Base-by-base conservation (phyloP, 495 filamentous ascomycete genomes). In the Aspergillus leporis region DNA sequence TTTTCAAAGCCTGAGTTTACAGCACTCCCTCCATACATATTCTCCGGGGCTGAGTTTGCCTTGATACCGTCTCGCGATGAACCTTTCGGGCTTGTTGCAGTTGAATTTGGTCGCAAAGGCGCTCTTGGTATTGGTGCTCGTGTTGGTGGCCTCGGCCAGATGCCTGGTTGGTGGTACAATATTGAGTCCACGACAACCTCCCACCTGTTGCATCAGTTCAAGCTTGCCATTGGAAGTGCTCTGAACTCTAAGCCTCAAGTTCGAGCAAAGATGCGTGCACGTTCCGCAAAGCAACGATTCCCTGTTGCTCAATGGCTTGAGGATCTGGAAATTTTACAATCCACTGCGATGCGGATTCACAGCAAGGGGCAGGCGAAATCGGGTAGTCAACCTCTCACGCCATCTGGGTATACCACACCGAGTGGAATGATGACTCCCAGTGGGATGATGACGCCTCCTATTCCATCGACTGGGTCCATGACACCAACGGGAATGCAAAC, bases 1-100 rank as follows among this genome's bases (percentile, higher is more conserved):
- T 91, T 76, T 71, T 90, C 87, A 14, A 90, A 85, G 71, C 89
- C 89, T 5, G 85, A 91, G 69, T 91, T 91, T 67, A 91, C 88
- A 0, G 81, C 84, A 0, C 75, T 92, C 1, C 89, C 88, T 13
- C 85, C 87, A 0, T 91, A 82, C 69, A 86, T 92, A 61, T 91
- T 91, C 73, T 88, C 84, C 51, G 89, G 89, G 19, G 87, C 89
- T 18, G 89, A 92, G 51, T 91, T 92, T 60, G 88, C 89, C 16
- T 75, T 92, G 32, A 91, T 92, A 55, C 89, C 89, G 6, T 90
- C 87, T 18, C 84, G 89, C 57, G 89, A 92, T 60, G 89, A 92
- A 67, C 89, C 89, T 0, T 92, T 92, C 61, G 89, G 89, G 30
- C 72, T 92, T n/a, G 89, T 91, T 4, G 89, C 89, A 31, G 89